Base-by-base conservation (phyloP, 768 basidiomycete species). In the Mycena alexandri region DNA sequence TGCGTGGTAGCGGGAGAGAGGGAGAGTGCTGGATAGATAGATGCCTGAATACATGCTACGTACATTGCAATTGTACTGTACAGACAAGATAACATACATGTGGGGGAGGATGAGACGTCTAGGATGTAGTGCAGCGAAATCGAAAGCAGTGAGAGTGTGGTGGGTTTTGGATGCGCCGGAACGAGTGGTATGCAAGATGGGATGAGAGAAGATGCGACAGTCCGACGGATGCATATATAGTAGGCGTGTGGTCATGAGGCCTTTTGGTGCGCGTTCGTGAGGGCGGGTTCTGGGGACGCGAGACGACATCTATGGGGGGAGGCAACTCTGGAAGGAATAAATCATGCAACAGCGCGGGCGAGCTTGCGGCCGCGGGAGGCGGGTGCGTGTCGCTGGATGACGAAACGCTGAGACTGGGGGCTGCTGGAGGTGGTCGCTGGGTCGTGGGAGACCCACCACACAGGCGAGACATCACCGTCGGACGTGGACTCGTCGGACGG, bases 321-420 rank as follows among this genome's bases (percentile, higher is more conserved):
- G n/a, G 48, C 33, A 34, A 25, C 17, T 34, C n/a, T n/a, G 2
- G 36, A 7, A 63, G 38, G 38, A 29, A 53, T 52, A 57, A 53
- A 61, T 76, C 76, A 79, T 75, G 76, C 78, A 24, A 74, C 73
- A 62, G 75, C 75, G 56, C 84, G 81, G n/a, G 80, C 79, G 24
- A 77, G 63, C 73, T 79, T 81, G 61, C 85, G 81, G 12, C 84
- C 85, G 60, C 84, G 83, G 43, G 81, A 24, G 25, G 50, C 46
- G 5, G 63, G 48, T 5, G 55, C 14, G 16, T 29, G 41, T 22
- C 69, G 68, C 75, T 80, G 77, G 75, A 82, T 38, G 81, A 81
- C 33, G 79, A 79, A 57, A 33, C 56, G 56, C 29, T 24, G 34
- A 46, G 46, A 48, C 29, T 46, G 21, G 44, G 67, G 58, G 64